Percentiles rank a stretch among this genome's conserved stretches.
Conservation (phyloP, 345 rosid species). For the Citrus australasica region DNA sequence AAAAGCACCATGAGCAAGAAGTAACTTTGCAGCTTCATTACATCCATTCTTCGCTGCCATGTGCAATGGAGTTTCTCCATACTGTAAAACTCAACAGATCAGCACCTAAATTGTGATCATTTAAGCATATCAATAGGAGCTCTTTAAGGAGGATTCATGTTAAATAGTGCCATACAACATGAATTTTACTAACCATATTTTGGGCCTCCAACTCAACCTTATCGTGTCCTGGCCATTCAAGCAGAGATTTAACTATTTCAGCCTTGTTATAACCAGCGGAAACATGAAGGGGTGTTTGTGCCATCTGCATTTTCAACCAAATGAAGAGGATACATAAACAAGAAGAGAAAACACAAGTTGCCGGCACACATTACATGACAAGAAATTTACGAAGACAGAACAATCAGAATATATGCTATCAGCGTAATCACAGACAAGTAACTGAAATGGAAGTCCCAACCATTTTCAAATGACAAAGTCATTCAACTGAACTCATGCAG, state of each 20-base stretch:
- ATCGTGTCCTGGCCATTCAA: constrained; percentile 66
- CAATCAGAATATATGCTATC: neutral
- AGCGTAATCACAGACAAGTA: neutral
- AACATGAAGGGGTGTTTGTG: constrained; percentile 95
- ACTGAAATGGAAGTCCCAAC: neutral
- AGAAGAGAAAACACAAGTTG: neutral
- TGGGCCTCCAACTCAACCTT: constrained; percentile 81
- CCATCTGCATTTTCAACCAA: constrained; percentile 62
- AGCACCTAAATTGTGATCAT: constrained; percentile 12
- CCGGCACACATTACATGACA: neutral
- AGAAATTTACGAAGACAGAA: neutral
- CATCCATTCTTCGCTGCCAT: constrained; percentile 99
- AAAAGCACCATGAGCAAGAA: constrained; percentile 82
- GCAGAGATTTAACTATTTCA: constrained; percentile 69
- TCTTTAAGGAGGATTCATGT: neutral
- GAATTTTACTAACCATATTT: constrained; percentile 55
- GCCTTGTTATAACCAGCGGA: constrained; percentile 79
- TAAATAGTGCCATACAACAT: neutral
- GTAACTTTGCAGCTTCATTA: constrained; percentile 71
- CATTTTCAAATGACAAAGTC: neutral
- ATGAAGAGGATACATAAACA: constrained; percentile 1
- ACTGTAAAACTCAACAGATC: constrained; percentile 43
- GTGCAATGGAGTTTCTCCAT: constrained; percentile 99
- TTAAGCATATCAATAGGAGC: constrained; percentile 1
- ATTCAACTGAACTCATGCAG: neutral